Conservation (phyloP, 164 flowering plant species). For the Stephania cephalantha region DNA sequence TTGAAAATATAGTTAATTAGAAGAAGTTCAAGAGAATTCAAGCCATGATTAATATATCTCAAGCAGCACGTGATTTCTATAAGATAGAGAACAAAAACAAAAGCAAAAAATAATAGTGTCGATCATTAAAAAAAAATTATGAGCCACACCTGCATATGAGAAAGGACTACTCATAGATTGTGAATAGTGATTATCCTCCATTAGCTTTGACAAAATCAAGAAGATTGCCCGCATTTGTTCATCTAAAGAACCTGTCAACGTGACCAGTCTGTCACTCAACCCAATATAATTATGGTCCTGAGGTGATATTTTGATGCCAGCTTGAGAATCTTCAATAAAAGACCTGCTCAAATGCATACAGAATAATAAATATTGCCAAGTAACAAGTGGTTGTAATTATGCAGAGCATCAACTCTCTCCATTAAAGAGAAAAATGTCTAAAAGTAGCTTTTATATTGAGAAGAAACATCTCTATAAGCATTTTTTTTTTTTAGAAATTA, state of each 20-base stretch:
- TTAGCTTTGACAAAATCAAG: conserved; percentile 66
- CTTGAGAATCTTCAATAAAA: conserved; percentile 86
- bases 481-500: no score
- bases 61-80: background rate
- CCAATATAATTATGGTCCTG: conserved; percentile 70
- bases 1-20: no score
- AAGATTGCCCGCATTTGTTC: conserved; percentile 81
- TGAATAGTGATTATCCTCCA: conserved; percentile 71
- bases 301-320: conserved; percentile 90
- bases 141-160: conserved; percentile 71
- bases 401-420: background rate
- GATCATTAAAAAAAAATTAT: background rate
- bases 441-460: background rate
- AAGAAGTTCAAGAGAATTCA: no score
- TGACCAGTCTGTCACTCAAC: conserved; percentile 80
- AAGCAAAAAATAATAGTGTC: background rate
- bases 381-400: background rate
- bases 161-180: conserved; percentile 68
- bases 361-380: background rate
- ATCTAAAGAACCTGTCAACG: conserved; percentile 67
- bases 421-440: background rate
- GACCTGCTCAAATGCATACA: conserved; percentile 52
- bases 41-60: background rate
- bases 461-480: background rate
- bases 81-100: no score